Evolutionary conservation across 2,329 filamentous ascomycete genomes (phyloP), one percentile per base, ranked within the genome.

Genomic region (Ceratocystis eucalypticola): DNA sequence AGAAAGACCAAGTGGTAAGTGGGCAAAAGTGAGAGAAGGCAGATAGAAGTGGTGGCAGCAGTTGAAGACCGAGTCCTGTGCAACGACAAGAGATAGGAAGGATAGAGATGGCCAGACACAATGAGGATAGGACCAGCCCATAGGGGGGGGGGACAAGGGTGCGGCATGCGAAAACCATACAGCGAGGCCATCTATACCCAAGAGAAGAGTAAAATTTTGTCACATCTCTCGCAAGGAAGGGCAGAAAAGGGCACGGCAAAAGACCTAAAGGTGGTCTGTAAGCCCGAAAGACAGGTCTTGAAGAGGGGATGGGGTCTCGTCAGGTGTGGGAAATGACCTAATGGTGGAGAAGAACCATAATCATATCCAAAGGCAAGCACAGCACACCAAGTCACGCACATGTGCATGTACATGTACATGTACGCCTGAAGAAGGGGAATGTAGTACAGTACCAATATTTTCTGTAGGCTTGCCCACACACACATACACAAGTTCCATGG

Each of bases 51-150:
- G 17, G 28, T 17, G n/a, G 17, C 10, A n/a, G 7, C 8, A 57
- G n/a, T 7, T n/a, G 20, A 57, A 30, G 28, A 30, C 17, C 55
- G 55, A 59, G 55, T 59, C 55, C 55, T 59, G 55, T 59, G 55
- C 55, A 33, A 59, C 55, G 30, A 37, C 17, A 59, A 20, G 22
- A 28, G 48, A 53, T 53, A n/a, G 48, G 48, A 6, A 53, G 48
- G 22, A 53, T 15, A 6, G 25, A 25, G 48, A 53, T 15, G 48
- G 46, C 46, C n/a, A 33, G 17, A 33, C 2, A 22, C 25, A 7
- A 17, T 8, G 3, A 57, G 25, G 5, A 33, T n/a, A 5, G 8
- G 30, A 10, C 28, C 55, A 59, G n/a, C 25, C n/a, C 28, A 59
- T 59, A 15, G 22, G 22, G 22, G 53, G 17, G 53, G 17, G 50